Evolutionary conservation across 164 flowering plant species (phyloP).

Genomic region (Umbellularia californica): DNA sequence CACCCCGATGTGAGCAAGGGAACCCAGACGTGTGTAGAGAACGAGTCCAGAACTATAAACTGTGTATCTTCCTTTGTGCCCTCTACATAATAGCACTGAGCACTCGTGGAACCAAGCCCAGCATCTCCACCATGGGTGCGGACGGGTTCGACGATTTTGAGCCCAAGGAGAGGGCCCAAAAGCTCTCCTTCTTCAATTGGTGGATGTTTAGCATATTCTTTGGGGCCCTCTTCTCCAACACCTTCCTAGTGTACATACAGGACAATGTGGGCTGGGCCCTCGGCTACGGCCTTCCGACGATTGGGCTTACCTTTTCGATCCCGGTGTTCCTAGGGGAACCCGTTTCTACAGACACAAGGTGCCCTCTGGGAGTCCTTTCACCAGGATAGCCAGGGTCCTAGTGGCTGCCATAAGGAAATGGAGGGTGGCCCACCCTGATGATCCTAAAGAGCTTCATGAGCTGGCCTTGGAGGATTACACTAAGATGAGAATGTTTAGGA

Average conservation of each 20-base stretch:
- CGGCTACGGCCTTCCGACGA: slow-evolving; percentile 47
- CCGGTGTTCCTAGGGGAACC: slow-evolving; percentile 43
- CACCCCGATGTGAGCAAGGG: slow-evolving; percentile 34
- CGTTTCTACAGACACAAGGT: slow-evolving; percentile 45
- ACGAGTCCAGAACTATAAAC: slow-evolving; percentile 33
- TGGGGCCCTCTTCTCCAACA: slow-evolving; percentile 56
- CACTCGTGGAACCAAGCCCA: slow-evolving; percentile 68
- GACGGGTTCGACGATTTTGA: slow-evolving; percentile 25
- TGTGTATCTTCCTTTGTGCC: slow-evolving; percentile 45
- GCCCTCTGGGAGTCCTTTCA: slow-evolving; percentile 53
- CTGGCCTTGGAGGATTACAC: slow-evolving; percentile 37
- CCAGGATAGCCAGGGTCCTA: slow-evolving; percentile 36
- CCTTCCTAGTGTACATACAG: slow-evolving; percentile 52
- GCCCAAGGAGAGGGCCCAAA: slow-evolving; percentile 27
- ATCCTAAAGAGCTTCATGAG: slow-evolving; percentile 51
- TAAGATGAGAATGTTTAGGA: slow-evolving; percentile 21
- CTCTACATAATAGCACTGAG: slow-evolving; percentile 51
- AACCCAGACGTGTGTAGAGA: background rate
- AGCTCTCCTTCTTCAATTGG: slow-evolving; percentile 66
- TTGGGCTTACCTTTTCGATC: slow-evolving; percentile 36
- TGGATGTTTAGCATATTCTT: slow-evolving; percentile 57
- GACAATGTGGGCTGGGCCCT: slow-evolving; percentile 49
- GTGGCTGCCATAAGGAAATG: slow-evolving; percentile 48
- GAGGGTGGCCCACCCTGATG: slow-evolving; percentile 29
- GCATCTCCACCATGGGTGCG: slow-evolving; percentile 57